Evolutionary conservation across 352 stramenopile genomes (phyloP), one percentile per base, ranked within the genome.

Genomic region (Pythium sukuiense): DNA sequence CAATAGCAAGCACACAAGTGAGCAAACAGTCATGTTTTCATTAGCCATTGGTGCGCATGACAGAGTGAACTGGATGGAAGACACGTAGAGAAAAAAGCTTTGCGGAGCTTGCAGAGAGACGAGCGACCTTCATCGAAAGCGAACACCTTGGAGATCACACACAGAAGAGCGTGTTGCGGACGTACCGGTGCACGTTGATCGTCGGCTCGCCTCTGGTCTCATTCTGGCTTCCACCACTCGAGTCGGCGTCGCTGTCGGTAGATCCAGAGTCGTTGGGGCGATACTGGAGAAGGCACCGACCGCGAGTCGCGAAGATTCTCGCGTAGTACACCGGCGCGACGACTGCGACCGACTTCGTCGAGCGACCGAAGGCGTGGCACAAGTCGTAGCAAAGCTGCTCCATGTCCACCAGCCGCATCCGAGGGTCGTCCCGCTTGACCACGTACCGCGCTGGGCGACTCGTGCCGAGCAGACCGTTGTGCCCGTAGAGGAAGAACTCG

Each of bases 81-180:
- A 35, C 32, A 8, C 32, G 32, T 8, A 8, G 32, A 35, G 32
- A n/a, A 8, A 35, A 8, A 35, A 35, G 32, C 32, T 3, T 8
- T 8, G 8, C 32, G 32, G 8, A 8, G 8, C 32, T 35, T 35
- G 32, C 3, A 35, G 32, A 35, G 32, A 35, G 32, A 35, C 32
- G 32, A 8, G 8, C n/a, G n/a, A n/a, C n/a, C 32, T 35, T 35
- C 4, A 8, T 8, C 37, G 37, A 43, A 43, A 6, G 9, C 37
- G 13, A 18, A 24, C 14, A 52, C 3, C 16, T 52, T 12, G 20
- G 6, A 50, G n/a, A 20, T 70, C 49, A 70, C 14, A 61, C 57
- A 18, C 56, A 70, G 57, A 70, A 70, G 5, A 65, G 37, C 37
- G 48, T 54, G 64, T 70, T 70, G 37, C 52, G 49, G 12, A 70